Evolutionary conservation across 179 eudicot species (phyloP).

Genomic region (Patellifolia procumbens): DNA sequence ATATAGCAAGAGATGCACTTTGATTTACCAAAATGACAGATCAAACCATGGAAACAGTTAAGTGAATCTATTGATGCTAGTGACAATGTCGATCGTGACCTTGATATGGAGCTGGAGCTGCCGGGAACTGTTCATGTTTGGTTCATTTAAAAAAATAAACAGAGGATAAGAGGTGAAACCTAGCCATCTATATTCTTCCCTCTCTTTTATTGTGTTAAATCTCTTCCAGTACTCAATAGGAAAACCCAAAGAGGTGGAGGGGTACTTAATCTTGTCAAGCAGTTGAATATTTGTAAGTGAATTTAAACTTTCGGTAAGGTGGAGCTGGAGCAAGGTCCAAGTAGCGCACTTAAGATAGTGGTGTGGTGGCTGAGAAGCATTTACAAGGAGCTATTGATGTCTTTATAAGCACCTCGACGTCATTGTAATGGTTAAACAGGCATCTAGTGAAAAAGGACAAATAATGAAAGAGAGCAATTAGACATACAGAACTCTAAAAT

Average conservation of each 20-base stretch:
- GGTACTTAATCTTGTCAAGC: neutral
- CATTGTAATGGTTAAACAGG: neutral
- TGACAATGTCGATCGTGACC: no score
- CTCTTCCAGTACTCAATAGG: neutral
- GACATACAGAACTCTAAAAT: neutral
- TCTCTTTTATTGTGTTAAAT: neutral
- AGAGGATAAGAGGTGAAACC: neutral
- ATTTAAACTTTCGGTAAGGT: no score
- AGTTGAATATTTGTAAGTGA: no score
- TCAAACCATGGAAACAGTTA: neutral
- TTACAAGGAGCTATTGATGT: neutral
- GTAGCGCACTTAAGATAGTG: neutral
- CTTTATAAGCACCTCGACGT: neutral
- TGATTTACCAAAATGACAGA: neutral
- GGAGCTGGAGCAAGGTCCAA: neutral
- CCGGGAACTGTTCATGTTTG: no score
- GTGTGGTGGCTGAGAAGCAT: neutral
- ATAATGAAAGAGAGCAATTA: neutral
- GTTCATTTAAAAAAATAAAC: neutral
- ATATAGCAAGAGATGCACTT: neutral
- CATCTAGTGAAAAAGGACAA: neutral
- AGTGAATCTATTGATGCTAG: no score
- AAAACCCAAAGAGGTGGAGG: neutral
- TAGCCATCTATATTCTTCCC: neutral
- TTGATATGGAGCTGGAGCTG: no score